Percentiles rank a stretch among this genome's conserved stretches.
Evolutionary conservation across 1,139 yeast species (phyloP).

Genomic region (Insectozyma bohioensis): DNA sequence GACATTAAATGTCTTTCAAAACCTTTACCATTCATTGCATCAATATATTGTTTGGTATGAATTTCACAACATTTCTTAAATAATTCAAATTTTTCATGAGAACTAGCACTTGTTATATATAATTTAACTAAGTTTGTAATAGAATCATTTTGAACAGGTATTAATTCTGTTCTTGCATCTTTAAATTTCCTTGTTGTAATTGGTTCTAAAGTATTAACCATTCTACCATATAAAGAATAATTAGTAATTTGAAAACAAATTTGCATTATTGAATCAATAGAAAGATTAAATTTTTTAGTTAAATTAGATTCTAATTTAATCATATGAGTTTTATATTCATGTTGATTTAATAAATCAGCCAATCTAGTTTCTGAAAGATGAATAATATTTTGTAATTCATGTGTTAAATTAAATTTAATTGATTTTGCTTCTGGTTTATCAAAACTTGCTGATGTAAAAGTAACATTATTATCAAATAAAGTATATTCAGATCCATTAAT

Average conservation of each 20-base stretch:
- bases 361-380: conserved; percentile 74
- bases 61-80: conserved; percentile 52
- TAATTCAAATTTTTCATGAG: conserved; percentile 48
- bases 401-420: conserved; percentile 52
- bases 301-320: conserved; percentile 46
- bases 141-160: conserved; percentile 59
- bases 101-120: conserved; percentile 54
- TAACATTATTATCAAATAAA: conserved; percentile 47
- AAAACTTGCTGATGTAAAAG: conserved; percentile 37
- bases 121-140: conserved; percentile 57
- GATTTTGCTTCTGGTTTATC: conserved; percentile 43
- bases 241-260: conserved; percentile 68
- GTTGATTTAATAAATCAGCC: conserved; percentile 73
- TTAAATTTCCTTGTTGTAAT: conserved; percentile 67
- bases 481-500: conserved; percentile 73
- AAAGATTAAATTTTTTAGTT: conserved; percentile 50
- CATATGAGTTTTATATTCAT: conserved; percentile 51
- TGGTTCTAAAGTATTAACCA: conserved; percentile 70
- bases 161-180: conserved; percentile 67
- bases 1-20: conserved; percentile 73
- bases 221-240: conserved; percentile 69
- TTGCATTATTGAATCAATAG: conserved; percentile 69
- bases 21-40: conserved; percentile 62
- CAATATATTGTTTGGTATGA: conserved; percentile 49
- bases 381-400: conserved; percentile 45